phyloP scores from a whole-genome alignment of 305 asterid genomes.

The Andrographis paniculata region DNA sequence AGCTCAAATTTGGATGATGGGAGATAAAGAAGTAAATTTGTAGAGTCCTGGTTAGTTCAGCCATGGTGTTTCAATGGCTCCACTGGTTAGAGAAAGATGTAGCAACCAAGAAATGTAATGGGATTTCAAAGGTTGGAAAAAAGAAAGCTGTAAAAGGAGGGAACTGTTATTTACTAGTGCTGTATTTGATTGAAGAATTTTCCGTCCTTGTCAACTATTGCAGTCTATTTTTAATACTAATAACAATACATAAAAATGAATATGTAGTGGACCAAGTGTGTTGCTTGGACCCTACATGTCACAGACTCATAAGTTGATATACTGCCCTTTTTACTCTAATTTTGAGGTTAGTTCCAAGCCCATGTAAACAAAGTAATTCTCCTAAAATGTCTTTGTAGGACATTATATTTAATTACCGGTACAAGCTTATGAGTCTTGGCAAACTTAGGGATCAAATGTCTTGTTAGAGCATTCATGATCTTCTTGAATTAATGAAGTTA shows the following conservation, averaged over 20 bases:
- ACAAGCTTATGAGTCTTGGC: too few relatives aligned
- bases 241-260: not conserved
- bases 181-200: slow-evolving; percentile 19
- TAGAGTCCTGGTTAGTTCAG: too few relatives aligned
- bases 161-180: slow-evolving; percentile 17
- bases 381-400: not conserved
- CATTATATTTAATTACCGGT: too few relatives aligned
- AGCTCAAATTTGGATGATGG: slow-evolving; percentile 6
- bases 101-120: not conserved
- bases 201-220: not conserved
- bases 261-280: not conserved
- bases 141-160: slow-evolving; percentile 16
- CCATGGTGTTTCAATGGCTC: not conserved
- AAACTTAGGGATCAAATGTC: too few relatives aligned
- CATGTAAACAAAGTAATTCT: not conserved
- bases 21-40: not conserved
- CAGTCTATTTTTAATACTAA: not conserved
- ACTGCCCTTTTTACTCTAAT: not conserved
- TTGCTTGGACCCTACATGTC: not conserved
- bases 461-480: too few relatives aligned
- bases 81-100: slow-evolving; percentile 6
- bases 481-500: too few relatives aligned
- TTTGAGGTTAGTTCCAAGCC: not conserved
- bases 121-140: slow-evolving; percentile 17
- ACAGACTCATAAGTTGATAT: not conserved